A percentile compares a stretch with the other conserved stretches of the same genome.
Conservation (phyloP, 2,329 filamentous ascomycete species). For the Fusarium mexicanum region DNA sequence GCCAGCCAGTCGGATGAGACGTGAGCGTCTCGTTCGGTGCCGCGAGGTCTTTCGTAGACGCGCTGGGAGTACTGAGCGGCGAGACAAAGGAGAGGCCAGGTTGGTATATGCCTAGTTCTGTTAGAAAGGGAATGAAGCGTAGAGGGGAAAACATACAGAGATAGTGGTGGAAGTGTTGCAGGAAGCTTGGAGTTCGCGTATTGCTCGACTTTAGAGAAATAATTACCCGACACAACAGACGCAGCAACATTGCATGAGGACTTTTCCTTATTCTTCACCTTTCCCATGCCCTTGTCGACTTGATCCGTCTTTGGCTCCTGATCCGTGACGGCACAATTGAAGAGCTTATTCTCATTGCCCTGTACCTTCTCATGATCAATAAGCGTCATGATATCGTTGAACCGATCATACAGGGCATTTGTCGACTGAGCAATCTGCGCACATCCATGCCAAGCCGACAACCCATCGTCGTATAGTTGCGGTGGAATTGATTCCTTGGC, state of each 20-base stretch:
- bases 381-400: slow-evolving; percentile 75
- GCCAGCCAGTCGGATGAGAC: slow-evolving; percentile 75
- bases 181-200: slow-evolving; percentile 83
- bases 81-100: slow-evolving; percentile 80
- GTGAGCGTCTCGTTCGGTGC: slow-evolving; percentile 72
- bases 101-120: slow-evolving; percentile 70
- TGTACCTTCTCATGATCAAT: slow-evolving; percentile 71
- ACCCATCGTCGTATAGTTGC: slow-evolving; percentile 55
- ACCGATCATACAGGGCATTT: slow-evolving; percentile 65
- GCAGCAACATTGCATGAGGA: slow-evolving; percentile 28
- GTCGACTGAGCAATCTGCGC: slow-evolving; percentile 57
- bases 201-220: slow-evolving; percentile 79
- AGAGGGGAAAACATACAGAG: slow-evolving; percentile 61
- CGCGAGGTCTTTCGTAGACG: slow-evolving; percentile 74
- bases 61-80: slow-evolving; percentile 81
- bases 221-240: slow-evolving; percentile 57
- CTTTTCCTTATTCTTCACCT: slow-evolving; percentile 30
- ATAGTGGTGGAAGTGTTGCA: slow-evolving; percentile 71
- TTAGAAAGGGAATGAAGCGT: not conserved
- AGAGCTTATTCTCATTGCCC: slow-evolving; percentile 65
- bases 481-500: slow-evolving; percentile 53
- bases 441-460: slow-evolving; percentile 53
- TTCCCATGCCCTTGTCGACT: slow-evolving; percentile 21
- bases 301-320: not conserved
- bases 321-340: slow-evolving; percentile 45